Conservation (phyloP, 1,139 yeast species). For the Pichia sp. region DNA sequence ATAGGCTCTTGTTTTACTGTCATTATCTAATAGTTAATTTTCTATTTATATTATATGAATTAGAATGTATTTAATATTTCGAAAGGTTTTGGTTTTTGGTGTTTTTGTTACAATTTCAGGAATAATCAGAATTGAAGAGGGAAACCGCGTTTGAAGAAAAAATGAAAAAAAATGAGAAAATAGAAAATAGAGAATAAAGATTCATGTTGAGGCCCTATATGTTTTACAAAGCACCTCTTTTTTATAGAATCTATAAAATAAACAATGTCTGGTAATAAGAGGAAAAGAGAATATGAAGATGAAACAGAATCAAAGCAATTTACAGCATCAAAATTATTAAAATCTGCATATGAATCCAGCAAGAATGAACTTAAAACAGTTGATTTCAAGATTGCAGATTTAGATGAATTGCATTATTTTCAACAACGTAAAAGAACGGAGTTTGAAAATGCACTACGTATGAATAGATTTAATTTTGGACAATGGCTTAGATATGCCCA, state of each 20-base stretch:
- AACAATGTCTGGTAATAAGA: constrained; percentile 2
- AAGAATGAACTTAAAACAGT: constrained; percentile 38
- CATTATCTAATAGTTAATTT: neutral
- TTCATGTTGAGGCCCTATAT: neutral
- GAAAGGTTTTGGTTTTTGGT: neutral
- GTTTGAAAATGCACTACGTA: constrained; percentile 76
- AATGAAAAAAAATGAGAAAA: neutral
- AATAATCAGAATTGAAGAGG: neutral
- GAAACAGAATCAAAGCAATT: constrained; percentile 6
- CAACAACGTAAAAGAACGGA: constrained; percentile 76
- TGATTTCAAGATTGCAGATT: constrained; percentile 57
- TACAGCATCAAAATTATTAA: constrained; percentile 46
- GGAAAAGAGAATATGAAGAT: neutral
- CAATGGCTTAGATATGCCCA: constrained; percentile 93
- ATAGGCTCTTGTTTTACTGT: neutral
- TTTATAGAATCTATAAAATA: neutral
- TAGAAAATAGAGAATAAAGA: neutral
- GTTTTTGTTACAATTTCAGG: neutral
- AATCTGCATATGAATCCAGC: constrained; percentile 48
- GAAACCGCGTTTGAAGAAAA: neutral
- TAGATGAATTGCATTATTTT: constrained; percentile 70
- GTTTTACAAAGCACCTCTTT: neutral
- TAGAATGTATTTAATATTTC: too few species aligned
- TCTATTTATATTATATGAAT: too few species aligned
- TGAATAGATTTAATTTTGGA: constrained; percentile 72